phyloP scores from a whole-genome alignment of 169 alveolate genomes.

The Cryptosporidium baileyi region DNA sequence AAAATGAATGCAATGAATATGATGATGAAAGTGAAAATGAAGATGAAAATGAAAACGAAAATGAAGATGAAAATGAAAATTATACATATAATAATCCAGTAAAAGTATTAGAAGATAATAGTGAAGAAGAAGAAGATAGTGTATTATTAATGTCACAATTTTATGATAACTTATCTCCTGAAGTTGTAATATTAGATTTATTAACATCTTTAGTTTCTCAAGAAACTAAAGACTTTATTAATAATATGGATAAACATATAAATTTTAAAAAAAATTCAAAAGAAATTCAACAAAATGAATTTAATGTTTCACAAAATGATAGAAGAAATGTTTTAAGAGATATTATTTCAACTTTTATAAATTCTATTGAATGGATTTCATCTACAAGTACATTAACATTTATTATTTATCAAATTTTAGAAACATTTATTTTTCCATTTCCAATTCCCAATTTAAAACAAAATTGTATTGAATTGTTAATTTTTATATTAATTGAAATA shows the following conservation, averaged over 20 bases:
- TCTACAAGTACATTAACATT: background rate
- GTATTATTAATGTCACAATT: constrained; percentile 13
- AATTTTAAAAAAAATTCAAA: background rate
- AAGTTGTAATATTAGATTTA: constrained; percentile 31
- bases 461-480: constrained; percentile 8
- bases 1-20: background rate
- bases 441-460: constrained; percentile 33
- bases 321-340: constrained; percentile 32
- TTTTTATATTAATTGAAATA: constrained; percentile 6
- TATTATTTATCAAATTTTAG: constrained; percentile 2
- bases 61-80: background rate
- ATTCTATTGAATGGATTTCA: constrained; percentile 22
- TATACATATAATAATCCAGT: background rate
- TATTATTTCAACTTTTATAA: background rate
- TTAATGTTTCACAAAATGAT: background rate
- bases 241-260: background rate
- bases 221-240: background rate
- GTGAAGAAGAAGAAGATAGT: constrained; percentile 1
- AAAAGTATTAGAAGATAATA: no score
- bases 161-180: constrained; percentile 35
- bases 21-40: background rate
- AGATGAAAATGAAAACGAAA: background rate
- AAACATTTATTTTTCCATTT: constrained; percentile 42
- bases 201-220: constrained; percentile 43
- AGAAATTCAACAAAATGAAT: background rate